phyloP scores from a whole-genome alignment of 73 alveolate genomes.

The Tetrahymena borealis region DNA sequence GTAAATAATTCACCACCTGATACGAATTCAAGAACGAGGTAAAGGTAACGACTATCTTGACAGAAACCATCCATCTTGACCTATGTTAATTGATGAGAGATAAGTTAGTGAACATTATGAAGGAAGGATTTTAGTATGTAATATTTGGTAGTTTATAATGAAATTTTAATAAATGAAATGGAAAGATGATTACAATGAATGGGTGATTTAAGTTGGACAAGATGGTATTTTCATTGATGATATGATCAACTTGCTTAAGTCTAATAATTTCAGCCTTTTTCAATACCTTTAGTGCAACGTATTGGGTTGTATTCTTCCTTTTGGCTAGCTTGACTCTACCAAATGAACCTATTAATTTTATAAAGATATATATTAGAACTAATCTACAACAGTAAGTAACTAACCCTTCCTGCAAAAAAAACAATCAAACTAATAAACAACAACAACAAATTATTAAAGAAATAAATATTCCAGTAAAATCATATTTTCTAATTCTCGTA shows the following conservation, averaged over 20 bases:
- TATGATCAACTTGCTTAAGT: constrained; percentile 90
- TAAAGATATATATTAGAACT: neutral
- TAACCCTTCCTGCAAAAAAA: too few species aligned
- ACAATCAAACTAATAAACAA: too few species aligned
- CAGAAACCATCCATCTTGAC: constrained; percentile 44
- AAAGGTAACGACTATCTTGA: constrained; percentile 64
- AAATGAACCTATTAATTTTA: constrained; percentile 56
- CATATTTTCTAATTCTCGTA: too few species aligned
- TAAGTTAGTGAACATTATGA: too few species aligned
- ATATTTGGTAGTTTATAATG: too few species aligned
- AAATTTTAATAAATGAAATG: neutral
- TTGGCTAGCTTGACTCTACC: constrained; percentile 90
- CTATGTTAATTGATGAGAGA: neutral
- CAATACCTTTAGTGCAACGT: constrained; percentile 86
- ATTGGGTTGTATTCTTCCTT: constrained; percentile 57
- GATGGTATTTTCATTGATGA: constrained; percentile 73
- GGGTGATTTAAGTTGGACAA: constrained; percentile 77
- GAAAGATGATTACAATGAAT: constrained; percentile 20
- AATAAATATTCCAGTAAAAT: too few species aligned
- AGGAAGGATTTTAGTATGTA: too few species aligned
- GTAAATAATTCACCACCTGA: constrained; percentile 82
- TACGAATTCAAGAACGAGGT: constrained; percentile 66
- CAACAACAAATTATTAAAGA: too few species aligned
- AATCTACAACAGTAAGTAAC: too few species aligned
- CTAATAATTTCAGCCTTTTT: constrained; percentile 89